Evolutionary conservation across 257 asterid species (phyloP).

Genomic region (Solanum microdontum): DNA sequence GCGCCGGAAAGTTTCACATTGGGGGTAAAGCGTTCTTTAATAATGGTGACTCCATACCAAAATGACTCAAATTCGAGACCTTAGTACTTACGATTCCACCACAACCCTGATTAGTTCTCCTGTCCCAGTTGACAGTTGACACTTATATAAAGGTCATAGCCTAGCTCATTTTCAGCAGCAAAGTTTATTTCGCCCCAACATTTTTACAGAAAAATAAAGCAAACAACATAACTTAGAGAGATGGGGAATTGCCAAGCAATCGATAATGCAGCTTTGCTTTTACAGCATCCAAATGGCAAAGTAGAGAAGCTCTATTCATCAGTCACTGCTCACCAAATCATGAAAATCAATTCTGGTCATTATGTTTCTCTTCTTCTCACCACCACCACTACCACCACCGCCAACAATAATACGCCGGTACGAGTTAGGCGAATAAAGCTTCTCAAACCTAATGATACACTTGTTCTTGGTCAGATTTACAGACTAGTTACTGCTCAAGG

Average conservation of each 20-base stretch:
- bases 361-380: constrained; percentile 86
- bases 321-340: constrained; percentile 48
- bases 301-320: constrained; percentile 45
- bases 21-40: no score
- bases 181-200: not conserved
- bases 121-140: not conserved
- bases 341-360: constrained; percentile 80
- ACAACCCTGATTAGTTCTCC: accelerated
- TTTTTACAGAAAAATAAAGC: not conserved
- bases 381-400: constrained; percentile 42
- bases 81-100: no score
- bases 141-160: not conserved
- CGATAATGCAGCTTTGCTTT: constrained; percentile 48
- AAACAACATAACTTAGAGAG: not conserved
- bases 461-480: constrained; percentile 75
- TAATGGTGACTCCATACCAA: no score
- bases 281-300: constrained; percentile 74
- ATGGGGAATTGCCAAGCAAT: constrained; percentile 98
- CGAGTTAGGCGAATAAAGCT: constrained; percentile 65
- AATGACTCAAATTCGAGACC: accelerated
- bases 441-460: constrained; percentile 66
- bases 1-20: no score
- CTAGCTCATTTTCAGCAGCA: not conserved
- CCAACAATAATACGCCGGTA: constrained; percentile 21
- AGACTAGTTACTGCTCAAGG: constrained; percentile 80